Evolutionary conservation across 139 green algal genomes (phyloP).

Genomic region (Coelastrella sp.): DNA sequence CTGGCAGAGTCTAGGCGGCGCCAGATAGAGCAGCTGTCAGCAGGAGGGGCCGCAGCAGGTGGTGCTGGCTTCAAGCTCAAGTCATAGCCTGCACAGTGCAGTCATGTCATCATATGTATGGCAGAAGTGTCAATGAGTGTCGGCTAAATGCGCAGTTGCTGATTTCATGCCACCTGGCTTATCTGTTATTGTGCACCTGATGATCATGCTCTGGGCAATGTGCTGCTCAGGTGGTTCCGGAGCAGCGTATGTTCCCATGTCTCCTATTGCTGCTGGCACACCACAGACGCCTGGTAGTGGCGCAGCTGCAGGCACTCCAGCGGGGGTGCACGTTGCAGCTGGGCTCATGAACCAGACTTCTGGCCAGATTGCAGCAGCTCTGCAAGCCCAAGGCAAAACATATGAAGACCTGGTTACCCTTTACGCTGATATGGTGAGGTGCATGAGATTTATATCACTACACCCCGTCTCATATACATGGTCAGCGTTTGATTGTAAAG

Average conservation of each 20-base stretch:
- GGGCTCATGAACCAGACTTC: background rate
- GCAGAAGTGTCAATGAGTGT: too few species aligned
- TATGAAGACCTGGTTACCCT: slow-evolving; percentile 36
- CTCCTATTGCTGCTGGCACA: background rate
- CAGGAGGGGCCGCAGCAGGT: slow-evolving; percentile 18
- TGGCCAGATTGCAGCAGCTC: slow-evolving; percentile 6
- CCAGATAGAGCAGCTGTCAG: slow-evolving; percentile 28
- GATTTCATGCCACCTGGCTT: too few species aligned
- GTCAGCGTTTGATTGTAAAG: too few species aligned
- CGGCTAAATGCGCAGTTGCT: too few species aligned
- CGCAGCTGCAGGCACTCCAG: background rate
- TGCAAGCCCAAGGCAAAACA: slow-evolving; percentile 34
- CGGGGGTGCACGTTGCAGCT: background rate
- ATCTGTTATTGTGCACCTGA: too few species aligned
- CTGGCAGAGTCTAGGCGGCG: slow-evolving; percentile 18
- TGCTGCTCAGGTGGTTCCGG: background rate
- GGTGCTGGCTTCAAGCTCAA: background rate
- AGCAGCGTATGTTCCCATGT: background rate
- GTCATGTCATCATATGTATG: too few species aligned
- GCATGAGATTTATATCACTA: too few species aligned
- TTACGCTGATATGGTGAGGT: slow-evolving; percentile 48
- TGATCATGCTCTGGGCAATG: too few species aligned
- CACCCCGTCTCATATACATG: too few species aligned
- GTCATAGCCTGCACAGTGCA: too few species aligned
- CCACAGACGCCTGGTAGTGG: background rate